These are phyloP conservation scores for Cryptosporidium ubiquitum DNA, from an alignment of 169 alveolate species.

Conservation along the genomic window DNA sequence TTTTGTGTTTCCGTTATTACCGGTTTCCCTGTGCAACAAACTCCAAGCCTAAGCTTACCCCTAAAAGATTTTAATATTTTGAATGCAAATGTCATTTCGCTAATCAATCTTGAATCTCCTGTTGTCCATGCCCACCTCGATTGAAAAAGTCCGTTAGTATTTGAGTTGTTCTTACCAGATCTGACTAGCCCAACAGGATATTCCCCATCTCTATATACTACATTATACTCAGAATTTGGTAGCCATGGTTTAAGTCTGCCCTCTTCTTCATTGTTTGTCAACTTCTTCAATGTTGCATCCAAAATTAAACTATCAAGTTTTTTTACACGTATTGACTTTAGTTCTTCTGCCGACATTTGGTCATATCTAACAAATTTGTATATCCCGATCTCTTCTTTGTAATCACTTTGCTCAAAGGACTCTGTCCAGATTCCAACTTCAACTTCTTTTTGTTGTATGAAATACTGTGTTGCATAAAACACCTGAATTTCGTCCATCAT, in stretches of 20 bases:
- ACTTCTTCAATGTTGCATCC: conserved; percentile 60
- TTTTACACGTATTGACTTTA: conserved; percentile 23
- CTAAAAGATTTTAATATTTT: conserved; percentile 36
- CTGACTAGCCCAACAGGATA: conserved; percentile 58
- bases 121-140: conserved; percentile 74
- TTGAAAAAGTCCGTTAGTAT: neutral
- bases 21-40: conserved; percentile 68
- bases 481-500: conserved; percentile 71
- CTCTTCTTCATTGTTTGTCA: conserved; percentile 32
- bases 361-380: conserved; percentile 51
- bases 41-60: conserved; percentile 64
- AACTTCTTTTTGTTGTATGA: conserved; percentile 38
- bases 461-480: conserved; percentile 68
- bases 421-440: conserved; percentile 63
- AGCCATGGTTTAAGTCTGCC: conserved; percentile 66
- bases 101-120: conserved; percentile 54
- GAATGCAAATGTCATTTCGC: conserved; percentile 73
- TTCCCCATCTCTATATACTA: conserved; percentile 43
- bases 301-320: conserved; percentile 58
- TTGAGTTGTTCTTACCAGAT: neutral
- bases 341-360: conserved; percentile 69
- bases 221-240: conserved; percentile 63
- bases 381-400: conserved; percentile 23
- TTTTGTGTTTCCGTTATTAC: conserved; percentile 65
- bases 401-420: neutral